These are phyloP conservation scores for Ogataea angusta DNA, from an alignment of 805 yeast genomes.

Conservation along the genomic window DNA sequence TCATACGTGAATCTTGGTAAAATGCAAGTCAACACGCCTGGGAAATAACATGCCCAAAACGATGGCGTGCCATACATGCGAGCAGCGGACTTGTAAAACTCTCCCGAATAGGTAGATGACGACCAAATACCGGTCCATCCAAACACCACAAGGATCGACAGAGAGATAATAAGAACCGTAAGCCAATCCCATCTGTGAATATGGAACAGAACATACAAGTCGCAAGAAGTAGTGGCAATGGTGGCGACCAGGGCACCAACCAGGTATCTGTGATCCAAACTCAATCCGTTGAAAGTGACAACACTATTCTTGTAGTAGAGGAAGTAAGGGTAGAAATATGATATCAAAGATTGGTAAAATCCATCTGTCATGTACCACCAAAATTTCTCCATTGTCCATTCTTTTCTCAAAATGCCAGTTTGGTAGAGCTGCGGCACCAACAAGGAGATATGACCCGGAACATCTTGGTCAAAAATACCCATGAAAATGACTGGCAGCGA, in stretches of 20 bases:
- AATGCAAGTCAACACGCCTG: constrained; percentile 62
- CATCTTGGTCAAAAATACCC: constrained; percentile 82
- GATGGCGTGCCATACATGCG: constrained; percentile 57
- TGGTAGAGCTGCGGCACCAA: constrained; percentile 73
- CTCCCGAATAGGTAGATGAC: constrained; percentile 46
- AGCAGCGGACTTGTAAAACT: constrained; percentile 65
- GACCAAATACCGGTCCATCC: constrained; percentile 86
- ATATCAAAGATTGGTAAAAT: constrained; percentile 65
- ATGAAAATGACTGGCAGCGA: constrained; percentile 76
- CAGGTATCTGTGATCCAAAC: constrained; percentile 68
- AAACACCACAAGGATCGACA: constrained; percentile 60
- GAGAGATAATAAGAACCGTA: constrained; percentile 47
- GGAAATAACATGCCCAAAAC: constrained; percentile 66
- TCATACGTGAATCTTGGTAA: constrained; percentile 67
- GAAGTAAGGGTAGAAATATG: constrained; percentile 72
- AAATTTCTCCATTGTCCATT: constrained; percentile 69
- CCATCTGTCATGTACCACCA: constrained; percentile 77
- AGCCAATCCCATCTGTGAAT: constrained; percentile 85
- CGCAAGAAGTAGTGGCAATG: constrained; percentile 66
- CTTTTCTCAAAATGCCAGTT: constrained; percentile 67
- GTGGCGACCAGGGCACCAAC: constrained; percentile 67
- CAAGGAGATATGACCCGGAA: constrained; percentile 62
- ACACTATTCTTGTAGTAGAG: constrained; percentile 41
- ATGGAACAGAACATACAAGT: constrained; percentile 60
- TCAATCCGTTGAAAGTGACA: constrained; percentile 43